Conservation (phyloP, 352 stramenopile species). For the Phytophthora citricola region DNA sequence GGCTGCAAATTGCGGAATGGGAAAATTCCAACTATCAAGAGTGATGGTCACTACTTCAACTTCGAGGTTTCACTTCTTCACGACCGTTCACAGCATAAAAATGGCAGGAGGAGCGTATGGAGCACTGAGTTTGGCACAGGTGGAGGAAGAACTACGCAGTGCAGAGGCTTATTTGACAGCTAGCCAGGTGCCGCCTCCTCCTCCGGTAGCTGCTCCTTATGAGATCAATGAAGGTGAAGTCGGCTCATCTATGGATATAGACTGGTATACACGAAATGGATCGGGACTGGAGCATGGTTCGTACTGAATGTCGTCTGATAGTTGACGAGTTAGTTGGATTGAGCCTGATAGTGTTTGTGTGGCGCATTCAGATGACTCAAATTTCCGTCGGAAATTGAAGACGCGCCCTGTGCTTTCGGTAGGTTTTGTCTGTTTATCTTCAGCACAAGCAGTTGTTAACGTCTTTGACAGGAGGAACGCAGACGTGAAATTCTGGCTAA, state of each 20-base stretch:
- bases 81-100: slow-evolving; percentile 27
- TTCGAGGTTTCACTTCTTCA: slow-evolving; percentile 19
- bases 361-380: slow-evolving; percentile 19
- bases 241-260: neutral
- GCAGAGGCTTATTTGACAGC: slow-evolving; percentile 69
- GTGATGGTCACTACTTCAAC: slow-evolving; percentile 71
- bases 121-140: slow-evolving; percentile 57
- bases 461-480: slow-evolving; percentile 52
- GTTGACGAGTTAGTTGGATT: neutral
- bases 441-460: neutral
- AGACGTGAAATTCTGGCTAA: slow-evolving; percentile 73
- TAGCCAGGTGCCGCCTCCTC: neutral
- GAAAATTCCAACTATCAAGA: slow-evolving; percentile 39
- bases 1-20: slow-evolving; percentile 38
- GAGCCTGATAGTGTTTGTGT: neutral
- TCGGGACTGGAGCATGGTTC: slow-evolving; percentile 5
- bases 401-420: slow-evolving; percentile 50
- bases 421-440: neutral
- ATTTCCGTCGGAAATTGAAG: slow-evolving; percentile 38
- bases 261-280: slow-evolving; percentile 15
- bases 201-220: neutral
- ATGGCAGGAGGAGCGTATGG: slow-evolving; percentile 25
- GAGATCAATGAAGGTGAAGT: neutral
- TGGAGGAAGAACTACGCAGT: slow-evolving; percentile 70
- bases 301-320: neutral